A percentile compares a stretch with the other conserved stretches of the same genome.
phyloP scores from a whole-genome alignment of 495 filamentous ascomycete genomes.

The Penicillium goetzii region DNA sequence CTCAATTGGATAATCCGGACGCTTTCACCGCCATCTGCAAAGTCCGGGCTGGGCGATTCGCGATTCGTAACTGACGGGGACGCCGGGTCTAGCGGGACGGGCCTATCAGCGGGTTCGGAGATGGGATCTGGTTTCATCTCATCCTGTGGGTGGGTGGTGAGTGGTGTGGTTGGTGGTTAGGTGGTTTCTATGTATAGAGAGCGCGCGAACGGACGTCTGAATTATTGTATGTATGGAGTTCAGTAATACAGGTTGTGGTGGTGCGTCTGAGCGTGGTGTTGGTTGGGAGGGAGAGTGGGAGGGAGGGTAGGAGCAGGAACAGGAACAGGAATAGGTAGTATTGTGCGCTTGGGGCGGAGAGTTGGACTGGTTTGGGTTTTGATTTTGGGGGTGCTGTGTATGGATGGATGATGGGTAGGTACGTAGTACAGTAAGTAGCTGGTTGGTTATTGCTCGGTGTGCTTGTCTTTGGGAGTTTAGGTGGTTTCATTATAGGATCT shows the following conservation, averaged over 20 bases:
- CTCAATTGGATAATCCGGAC: slow-evolving; percentile 28
- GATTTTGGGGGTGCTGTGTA: not conserved
- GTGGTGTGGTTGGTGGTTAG: no score
- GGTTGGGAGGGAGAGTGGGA: slow-evolving; percentile 16
- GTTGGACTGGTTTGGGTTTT: not conserved
- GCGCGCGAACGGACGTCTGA: slow-evolving; percentile 21
- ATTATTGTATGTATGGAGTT: no score
- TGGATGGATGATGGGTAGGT: no score
- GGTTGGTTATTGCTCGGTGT: not conserved
- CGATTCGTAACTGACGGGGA: slow-evolving; percentile 12
- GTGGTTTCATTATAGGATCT: not conserved
- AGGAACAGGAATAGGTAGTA: slow-evolving; percentile 14
- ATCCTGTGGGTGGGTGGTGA: no score
- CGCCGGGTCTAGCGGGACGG: slow-evolving; percentile 18
- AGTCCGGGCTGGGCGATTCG: not conserved
- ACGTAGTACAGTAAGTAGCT: no score
- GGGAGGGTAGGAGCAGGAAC: slow-evolving; percentile 7
- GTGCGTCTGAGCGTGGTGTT: slow-evolving; percentile 1
- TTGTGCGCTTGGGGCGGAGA: slow-evolving; percentile 19
- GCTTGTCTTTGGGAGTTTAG: not conserved
- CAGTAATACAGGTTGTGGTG: not conserved
- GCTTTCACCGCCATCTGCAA: slow-evolving; percentile 31
- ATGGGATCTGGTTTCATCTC: not conserved
- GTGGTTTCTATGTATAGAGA: slow-evolving; percentile 20
- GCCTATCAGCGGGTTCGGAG: slow-evolving; percentile 27